phyloP scores from a whole-genome alignment of 2,329 filamentous ascomycete species.

The Fusarium redolens region DNA sequence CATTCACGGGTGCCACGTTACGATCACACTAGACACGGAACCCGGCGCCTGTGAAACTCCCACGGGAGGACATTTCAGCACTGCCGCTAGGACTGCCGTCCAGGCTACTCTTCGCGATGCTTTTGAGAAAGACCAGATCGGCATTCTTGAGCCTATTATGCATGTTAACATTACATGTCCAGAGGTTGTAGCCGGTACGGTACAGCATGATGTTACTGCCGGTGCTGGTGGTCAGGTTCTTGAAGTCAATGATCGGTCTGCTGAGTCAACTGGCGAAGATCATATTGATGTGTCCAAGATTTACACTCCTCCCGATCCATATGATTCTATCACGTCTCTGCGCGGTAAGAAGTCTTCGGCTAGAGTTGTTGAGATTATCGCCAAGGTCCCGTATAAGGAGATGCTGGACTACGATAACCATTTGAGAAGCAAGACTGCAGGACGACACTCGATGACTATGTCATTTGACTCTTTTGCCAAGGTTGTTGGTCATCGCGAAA shows the following conservation, averaged over 20 bases:
- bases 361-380: conserved; percentile 75
- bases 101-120: conserved; percentile 75
- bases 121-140: conserved; percentile 64
- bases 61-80: conserved; percentile 74
- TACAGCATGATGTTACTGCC: conserved; percentile 84
- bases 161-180: conserved; percentile 86
- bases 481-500: conserved; percentile 66
- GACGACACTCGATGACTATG: conserved; percentile 73
- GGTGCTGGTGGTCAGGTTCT: conserved; percentile 79
- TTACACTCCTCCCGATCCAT: conserved; percentile 91
- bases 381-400: conserved; percentile 91
- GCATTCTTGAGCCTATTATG: conserved; percentile 94
- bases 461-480: conserved; percentile 67
- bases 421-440: conserved; percentile 87
- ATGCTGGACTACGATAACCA: conserved; percentile 96
- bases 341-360: conserved; percentile 61
- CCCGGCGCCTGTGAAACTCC: conserved; percentile 67
- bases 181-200: conserved; percentile 80
- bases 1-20: conserved; percentile 79
- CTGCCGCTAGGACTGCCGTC: conserved; percentile 71
- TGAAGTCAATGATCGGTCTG: conserved; percentile 70
- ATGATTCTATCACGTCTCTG: conserved; percentile 69
- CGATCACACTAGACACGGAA: conserved; percentile 74
- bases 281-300: conserved; percentile 78
- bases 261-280: conserved; percentile 51